Percentiles rank a stretch among this genome's conserved stretches.
Conservation (phyloP, 805 yeast species). For the Saturnispora diversa region DNA sequence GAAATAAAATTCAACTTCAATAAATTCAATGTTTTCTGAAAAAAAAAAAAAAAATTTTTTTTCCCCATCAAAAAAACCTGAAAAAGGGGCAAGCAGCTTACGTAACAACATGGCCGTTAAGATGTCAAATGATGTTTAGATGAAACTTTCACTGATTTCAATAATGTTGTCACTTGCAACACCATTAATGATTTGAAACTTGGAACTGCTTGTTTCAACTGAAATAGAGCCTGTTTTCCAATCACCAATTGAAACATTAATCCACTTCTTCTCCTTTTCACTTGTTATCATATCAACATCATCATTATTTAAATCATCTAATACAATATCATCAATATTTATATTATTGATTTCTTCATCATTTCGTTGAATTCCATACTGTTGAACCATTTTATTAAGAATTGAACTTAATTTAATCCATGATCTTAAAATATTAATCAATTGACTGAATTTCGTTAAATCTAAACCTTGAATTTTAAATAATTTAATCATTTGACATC, state of each 20-base stretch:
- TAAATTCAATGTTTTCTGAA: background rate
- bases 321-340: background rate
- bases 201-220: background rate
- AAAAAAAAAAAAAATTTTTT: constrained; percentile 4
- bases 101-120: too few species aligned
- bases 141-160: constrained; percentile 6
- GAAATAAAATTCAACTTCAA: background rate
- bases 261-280: background rate
- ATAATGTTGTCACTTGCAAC: constrained; percentile 1
- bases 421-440: constrained; percentile 21
- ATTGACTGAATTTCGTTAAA: constrained; percentile 15
- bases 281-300: background rate
- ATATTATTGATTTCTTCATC: background rate
- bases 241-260: constrained; percentile 6
- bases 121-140: too few species aligned
- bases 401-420: constrained; percentile 26
- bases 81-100: too few species aligned
- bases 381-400: constrained; percentile 15
- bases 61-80: too few species aligned
- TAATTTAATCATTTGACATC: constrained; percentile 26
- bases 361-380: background rate
- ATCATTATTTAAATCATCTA: background rate
- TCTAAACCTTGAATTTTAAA: constrained; percentile 23
- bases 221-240: background rate
- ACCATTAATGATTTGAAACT: constrained; percentile 4